Base-by-base conservation (phyloP, 768 basidiomycete species). In the Collybia sp. region DNA sequence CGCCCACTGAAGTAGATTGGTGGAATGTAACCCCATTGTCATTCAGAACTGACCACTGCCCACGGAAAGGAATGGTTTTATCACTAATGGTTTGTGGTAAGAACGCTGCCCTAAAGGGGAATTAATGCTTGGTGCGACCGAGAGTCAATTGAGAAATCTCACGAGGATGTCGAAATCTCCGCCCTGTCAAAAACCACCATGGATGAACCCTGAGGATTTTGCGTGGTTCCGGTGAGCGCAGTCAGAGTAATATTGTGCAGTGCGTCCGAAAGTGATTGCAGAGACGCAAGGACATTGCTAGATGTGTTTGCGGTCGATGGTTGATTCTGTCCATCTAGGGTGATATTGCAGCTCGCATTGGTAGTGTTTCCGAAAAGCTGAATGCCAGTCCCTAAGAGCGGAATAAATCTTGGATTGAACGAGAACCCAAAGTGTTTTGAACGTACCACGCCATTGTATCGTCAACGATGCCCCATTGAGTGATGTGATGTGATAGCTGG, bases 361-460 rank as follows among this genome's bases (percentile, higher is more conserved):
- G 64, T 66, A 4, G 69, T 69, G 46, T 73, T 74, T 30, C 87
- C 87, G 25, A 71, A 54, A 20, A 88, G 68, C 50, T 77, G 67
- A 32, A 88, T 78, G 18, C 76, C 82, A 18, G 78, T 86, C 38
- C 87, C 86, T 88, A 56, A 33, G 45, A 19, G 30, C 19, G 19
- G 13, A 13, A 18, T 10, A 17, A 15, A 31, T 17, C 38, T 17
- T 30, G 30, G 9, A 25, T 19, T 18, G 2, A 12, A 19, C 16
- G 30, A 38, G 12, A 13, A 31, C 31, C n/a, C 30, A 40, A 42
- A 36, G 37, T 35, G 25, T 8, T 25, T 8, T 25, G 38, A 11
- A 68, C 75, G 50, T 56, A 85, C 87, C 87, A 47, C 67, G 76
- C 82, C 83, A 90, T 39, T 57, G 58, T 40, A 89, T 55, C 39